Base-by-base conservation (phyloP, 768 basidiomycete genomes). In the Russula brevipes region DNA sequence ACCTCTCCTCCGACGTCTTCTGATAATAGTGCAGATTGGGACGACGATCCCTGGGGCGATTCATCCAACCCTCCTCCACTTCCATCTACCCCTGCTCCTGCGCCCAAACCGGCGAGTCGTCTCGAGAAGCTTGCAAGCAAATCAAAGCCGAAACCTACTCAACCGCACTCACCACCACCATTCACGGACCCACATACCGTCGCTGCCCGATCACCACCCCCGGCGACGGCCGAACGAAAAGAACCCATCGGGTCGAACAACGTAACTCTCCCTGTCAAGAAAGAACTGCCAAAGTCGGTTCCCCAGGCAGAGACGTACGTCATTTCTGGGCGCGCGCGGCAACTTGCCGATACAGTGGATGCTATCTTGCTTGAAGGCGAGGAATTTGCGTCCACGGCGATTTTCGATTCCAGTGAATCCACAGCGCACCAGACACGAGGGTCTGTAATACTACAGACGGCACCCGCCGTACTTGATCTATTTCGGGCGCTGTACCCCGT, bases 401-500 rank as follows among this genome's bases (percentile, higher is more conserved):
- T 77, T 36, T 65, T 74, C 35, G 54, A 62, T 57, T 70, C 63
- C 0, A 65, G 73, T 35, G 68, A 52, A 5, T 54, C 66, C 11
- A 11, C 58, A 6, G 53, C 59, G 19, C 54, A 56, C 17, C 55
- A 66, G 33, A 11, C 79, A 36, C 69, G 68, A 19, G 87, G 88
- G 10, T 76, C 74, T 2, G 75, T 86, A 24, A 77, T 94, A 31
- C 70, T 82, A 49, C 82, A 86, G 66, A 79, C 87, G 1, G 81
- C 87, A 17, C 76, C 84, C 2, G 80, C 86, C 17, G 78, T 86
- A 2, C 77, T 96, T 59, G 93, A 95, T 58, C 76, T 97, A 9
- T 89, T 86, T 74, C 82, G 88, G 49, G 90, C 91, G 1, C 72
- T 97, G 31, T 85, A 89, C 71, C 91, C 91, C 12, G 79, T 89